Evolutionary conservation across 495 filamentous ascomycete genomes (phyloP), one percentile per base, ranked within the genome.

Genomic region (Filosporella fistucella): DNA sequence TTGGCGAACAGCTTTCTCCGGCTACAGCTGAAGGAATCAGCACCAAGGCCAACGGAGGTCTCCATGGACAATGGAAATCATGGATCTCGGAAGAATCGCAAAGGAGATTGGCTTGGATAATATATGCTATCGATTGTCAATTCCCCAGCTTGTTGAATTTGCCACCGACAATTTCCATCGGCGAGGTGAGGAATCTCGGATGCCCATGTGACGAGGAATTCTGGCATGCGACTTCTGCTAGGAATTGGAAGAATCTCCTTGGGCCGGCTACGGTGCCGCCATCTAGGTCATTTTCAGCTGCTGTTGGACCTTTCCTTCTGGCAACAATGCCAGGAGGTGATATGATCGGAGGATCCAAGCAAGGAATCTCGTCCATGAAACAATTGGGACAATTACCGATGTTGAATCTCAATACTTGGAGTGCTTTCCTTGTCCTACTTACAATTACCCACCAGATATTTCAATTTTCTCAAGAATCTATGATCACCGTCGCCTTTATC

Each of bases 141-240:
- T 53, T 53, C n/a, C 50, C 50, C 11, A 41, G 42, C 18, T 28
- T 53, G 4, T 24, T 53, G 20, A 53, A 53, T 53, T 36, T 53
- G 4, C 42, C 42, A 36, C 25, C 42, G 4, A 47, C 44, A n/a
- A 53, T 53, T 9, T 46, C 50, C 3, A 17, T 53, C 10, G 42
- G 42, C 4, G 50, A 53, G 25, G 44, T 53, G 7, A 42, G 42
- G 14, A 38, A 47, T 24, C 16, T 46, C 8, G 42, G 37, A 7
- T 53, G 50, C 21, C 50, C 50, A n/a, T 53, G 50, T 23, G 50
- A 53, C 29, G 50, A 53, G 8, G 50, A 53, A 16, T 53, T 53
- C 30, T 53, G 50, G 50, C 42, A n/a, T 29, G 50, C 50, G 14
- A 34, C 42, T 4, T 47, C 50, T 7, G 42, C 50, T 14, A n/a